These are phyloP conservation scores for Penicillium frequentans DNA, from an alignment of 2,329 filamentous ascomycete species.

Conservation along the genomic window DNA sequence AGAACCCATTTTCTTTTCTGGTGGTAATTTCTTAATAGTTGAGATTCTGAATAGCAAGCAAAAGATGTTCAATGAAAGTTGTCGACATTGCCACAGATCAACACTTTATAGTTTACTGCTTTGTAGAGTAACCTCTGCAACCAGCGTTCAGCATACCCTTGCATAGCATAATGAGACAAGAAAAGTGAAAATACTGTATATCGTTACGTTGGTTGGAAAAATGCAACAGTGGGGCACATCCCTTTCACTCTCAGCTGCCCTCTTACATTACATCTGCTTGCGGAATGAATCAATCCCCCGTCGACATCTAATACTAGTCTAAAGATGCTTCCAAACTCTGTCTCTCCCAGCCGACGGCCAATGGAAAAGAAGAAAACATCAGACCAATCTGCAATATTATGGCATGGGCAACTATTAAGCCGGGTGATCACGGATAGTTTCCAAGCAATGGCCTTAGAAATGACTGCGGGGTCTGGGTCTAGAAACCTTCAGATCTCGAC, in stretches of 20 bases:
- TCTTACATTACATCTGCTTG: background rate
- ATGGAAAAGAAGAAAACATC: background rate
- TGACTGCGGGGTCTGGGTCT: no score
- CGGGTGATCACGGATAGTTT: background rate
- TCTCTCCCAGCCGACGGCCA: background rate
- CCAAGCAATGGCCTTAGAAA: no score
- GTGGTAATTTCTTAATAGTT: background rate
- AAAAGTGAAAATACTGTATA: no score
- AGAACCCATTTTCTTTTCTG: background rate
- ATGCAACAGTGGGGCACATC: background rate
- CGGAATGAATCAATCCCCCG: background rate
- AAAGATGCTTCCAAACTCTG: background rate
- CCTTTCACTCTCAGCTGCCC: background rate
- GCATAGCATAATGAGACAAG: no score
- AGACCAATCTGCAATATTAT: background rate
- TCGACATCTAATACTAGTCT: background rate
- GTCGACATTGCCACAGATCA: no score
- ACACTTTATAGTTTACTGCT: background rate
- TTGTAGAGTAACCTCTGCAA: background rate
- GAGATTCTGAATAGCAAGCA: no score
- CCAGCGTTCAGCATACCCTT: background rate
- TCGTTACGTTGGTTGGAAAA: background rate
- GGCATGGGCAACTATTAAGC: background rate
- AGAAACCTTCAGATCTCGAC: no score
- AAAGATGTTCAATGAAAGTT: no score